Base-by-base conservation (phyloP, 345 rosid species). In the Citropsis articulata region DNA sequence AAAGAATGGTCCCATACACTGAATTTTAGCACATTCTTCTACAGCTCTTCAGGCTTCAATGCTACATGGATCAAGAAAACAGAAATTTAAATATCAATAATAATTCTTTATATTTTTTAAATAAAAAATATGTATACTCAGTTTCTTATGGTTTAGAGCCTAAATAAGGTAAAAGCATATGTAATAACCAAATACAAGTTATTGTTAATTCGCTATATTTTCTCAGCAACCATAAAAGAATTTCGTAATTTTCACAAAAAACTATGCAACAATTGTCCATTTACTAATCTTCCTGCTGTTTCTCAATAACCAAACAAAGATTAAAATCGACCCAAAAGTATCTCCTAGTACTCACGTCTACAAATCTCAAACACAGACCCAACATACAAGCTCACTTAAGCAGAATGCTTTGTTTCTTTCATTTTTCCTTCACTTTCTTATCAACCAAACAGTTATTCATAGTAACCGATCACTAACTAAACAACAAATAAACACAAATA, bases 41-140 rank as follows among this genome's bases (percentile, higher is more conserved):
- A 69, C 55, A 30, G 36, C 78, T 25, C 71, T 72, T 71, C 60
- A 42, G 77, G 69, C 10, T 75, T 48, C 28, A 28, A 36, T n/a
- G 25, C 75, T 79, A 48, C 75, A 79, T 30, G 66, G 65, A 80
- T 72, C 70, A 66, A 69, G 53, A 79, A 69, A 66, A 13, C n/a
- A 72, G 22, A 33, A 73, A 35, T 57, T 64, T n/a, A 57, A 69
- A 65, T 6, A 21, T 3, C 9, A 66, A 59, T 12, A 56, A 57
- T 10, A n/a, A 68, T 18, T 45, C 50, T 45, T 45, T 45, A 13
- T 45, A 45, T 45, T 13, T 3, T 45, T 45, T 45, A 45, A 45
- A 45, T 13, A 13, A 45, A 12, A 45, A 45, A 45, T 45, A 45
- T 45, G 5, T 13, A 45, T 13, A 12, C 50, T 13, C 0, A 12